These are phyloP conservation scores for Trametes villosa DNA, from an alignment of 768 basidiomycete species.

Conservation along the genomic window DNA sequence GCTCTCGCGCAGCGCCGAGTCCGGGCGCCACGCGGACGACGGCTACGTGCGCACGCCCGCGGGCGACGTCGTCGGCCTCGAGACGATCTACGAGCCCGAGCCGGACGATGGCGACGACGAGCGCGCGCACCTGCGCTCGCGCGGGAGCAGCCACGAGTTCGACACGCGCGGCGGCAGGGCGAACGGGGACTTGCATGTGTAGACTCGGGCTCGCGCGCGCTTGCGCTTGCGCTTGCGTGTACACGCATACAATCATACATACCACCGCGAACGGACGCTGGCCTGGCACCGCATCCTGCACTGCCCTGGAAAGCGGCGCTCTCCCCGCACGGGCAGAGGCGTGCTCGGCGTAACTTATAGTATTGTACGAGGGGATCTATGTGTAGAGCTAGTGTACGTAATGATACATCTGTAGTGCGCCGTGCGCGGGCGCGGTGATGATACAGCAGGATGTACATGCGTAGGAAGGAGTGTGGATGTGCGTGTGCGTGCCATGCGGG, in stretches of 20 bases:
- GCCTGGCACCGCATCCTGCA: too few species aligned
- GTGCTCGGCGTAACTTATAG: constrained; percentile 15
- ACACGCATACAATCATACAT: not conserved
- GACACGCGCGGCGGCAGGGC: not conserved
- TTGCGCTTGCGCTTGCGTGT: not conserved
- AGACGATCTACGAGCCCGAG: constrained; percentile 22
- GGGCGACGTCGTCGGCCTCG: constrained; percentile 20
- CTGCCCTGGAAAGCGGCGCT: not conserved
- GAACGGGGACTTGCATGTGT: constrained; percentile 9
- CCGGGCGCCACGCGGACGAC: constrained; percentile 6
- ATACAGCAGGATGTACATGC: constrained; percentile 6
- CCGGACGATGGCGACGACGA: constrained; percentile 23
- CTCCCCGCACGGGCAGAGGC: not conserved
- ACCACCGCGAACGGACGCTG: not conserved
- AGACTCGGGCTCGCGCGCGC: not conserved
- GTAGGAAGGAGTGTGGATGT: not conserved
- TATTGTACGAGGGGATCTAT: constrained; percentile 18
- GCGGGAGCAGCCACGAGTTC: constrained; percentile 6
- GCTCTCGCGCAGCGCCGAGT: constrained; percentile 61
- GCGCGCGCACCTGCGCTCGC: constrained; percentile 18
- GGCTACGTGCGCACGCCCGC: constrained; percentile 18
- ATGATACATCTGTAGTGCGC: constrained; percentile 12
- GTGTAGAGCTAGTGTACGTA: constrained; percentile 22
- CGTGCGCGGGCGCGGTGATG: constrained; percentile 3
- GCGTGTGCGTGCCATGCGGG: not conserved